Evolutionary conservation across 768 basidiomycete species (phyloP).

Genomic region (Calocybe cyanea): DNA sequence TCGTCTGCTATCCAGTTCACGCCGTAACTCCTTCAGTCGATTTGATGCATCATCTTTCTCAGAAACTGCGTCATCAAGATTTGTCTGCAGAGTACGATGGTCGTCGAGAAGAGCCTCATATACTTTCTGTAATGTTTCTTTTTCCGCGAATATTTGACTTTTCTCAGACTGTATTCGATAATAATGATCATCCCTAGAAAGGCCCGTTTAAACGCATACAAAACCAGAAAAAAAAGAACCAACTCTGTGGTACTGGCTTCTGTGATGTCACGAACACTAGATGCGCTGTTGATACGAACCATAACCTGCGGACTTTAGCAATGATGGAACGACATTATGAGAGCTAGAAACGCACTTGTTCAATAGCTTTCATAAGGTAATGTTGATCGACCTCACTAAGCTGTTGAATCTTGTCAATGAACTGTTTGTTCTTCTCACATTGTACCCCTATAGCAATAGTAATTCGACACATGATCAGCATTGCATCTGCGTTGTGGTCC

Average conservation of each 20-base stretch:
- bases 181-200: constrained; percentile 80
- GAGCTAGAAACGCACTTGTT: constrained; percentile 57
- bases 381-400: constrained; percentile 84
- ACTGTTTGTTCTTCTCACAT: constrained; percentile 82
- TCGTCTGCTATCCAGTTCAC: constrained; percentile 56
- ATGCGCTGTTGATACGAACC: constrained; percentile 58
- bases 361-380: constrained; percentile 89
- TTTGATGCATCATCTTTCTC: constrained; percentile 76
- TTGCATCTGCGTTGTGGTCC: constrained; percentile 60
- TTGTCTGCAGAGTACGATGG: constrained; percentile 69
- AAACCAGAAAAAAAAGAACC: constrained; percentile 21
- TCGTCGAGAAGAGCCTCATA: constrained; percentile 76
- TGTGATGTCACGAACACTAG: constrained; percentile 43
- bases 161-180: constrained; percentile 81
- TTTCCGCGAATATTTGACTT: constrained; percentile 74
- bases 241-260: constrained; percentile 79
- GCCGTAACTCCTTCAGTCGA: constrained; percentile 55
- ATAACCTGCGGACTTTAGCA: constrained; percentile 53
- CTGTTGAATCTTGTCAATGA: constrained; percentile 85
- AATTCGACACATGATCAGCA: constrained; percentile 72
- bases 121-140: constrained; percentile 80
- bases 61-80: constrained; percentile 67
- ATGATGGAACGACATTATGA: not conserved
- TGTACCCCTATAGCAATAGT: constrained; percentile 86
- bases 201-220: constrained; percentile 2